Base-by-base conservation (phyloP, 805 yeast species). In the Metschnikowia noctiluminum region DNA sequence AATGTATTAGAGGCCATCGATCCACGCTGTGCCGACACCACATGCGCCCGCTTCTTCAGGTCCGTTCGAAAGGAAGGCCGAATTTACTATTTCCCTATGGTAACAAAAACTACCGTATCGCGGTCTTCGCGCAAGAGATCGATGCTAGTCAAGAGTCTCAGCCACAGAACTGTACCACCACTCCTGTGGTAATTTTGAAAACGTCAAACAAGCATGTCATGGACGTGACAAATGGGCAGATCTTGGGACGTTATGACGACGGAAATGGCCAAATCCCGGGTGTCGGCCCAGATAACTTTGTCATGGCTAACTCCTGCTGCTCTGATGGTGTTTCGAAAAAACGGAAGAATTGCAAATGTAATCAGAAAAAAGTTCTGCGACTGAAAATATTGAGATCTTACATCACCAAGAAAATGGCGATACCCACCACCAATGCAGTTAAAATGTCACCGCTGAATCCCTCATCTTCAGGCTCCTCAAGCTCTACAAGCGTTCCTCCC, bases 1-100 rank as follows among this genome's bases (percentile, higher is more conserved):
- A 84, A 60, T 92, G 99, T 62, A 89, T 94, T 26, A 73, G 97
- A 39, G 98, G 98, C 14, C 99, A 92, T 62, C 70, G 99, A 37
- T 87, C 97, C 1, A 82, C 92, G 0, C 81, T 85, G 47, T 92
- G 99, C 65, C 80, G 80, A 46, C 99, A 92, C 66, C 80, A 86
- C 30, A 74, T 79, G 45, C 75, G 97, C 41, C 89, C 94, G 26
- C 71, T 92, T 37, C 83, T 91, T 11, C 88, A 89, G 59, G 97
- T 92, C 11, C 77, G 96, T 28, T 80, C 88, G n/a, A 79, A 96
- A 50, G 99, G 98, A 0, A 70, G 98, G 41, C 97, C 97, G 0
- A 73, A 79, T 28, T 75, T 81, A 9, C 81, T 77, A 44, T 49
- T 48, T 32, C 79, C 79, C 6, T 71, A 71, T 42, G 72, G 72